These are phyloP conservation scores for Pleomassaria siparia DNA, from an alignment of 2,329 filamentous ascomycete genomes.

Conservation along the genomic window DNA sequence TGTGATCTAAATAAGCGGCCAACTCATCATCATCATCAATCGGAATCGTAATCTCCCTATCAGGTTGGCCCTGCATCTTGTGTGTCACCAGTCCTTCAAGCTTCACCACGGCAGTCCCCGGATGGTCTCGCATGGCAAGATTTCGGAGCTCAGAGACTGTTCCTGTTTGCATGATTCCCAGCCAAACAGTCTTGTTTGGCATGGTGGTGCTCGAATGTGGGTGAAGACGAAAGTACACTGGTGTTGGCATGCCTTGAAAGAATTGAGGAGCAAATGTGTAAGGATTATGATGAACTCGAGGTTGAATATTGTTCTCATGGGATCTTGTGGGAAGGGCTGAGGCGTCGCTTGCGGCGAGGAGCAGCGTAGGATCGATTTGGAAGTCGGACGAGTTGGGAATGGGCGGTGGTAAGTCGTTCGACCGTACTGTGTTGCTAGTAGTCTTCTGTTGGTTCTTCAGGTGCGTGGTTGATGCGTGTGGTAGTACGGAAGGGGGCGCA, in stretches of 20 bases:
- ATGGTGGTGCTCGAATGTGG: conserved; percentile 60
- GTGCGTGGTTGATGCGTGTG: conserved; percentile 18
- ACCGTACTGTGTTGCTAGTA: conserved; percentile 12
- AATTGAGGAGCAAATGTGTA: conserved; percentile 5
- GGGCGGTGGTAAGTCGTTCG: conserved; percentile 3
- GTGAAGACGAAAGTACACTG: conserved; percentile 71
- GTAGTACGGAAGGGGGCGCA: conserved; percentile 30
- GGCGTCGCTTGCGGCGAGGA: conserved; percentile 58
- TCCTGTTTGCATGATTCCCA: conserved; percentile 61
- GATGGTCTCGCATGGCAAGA: conserved; percentile 63
- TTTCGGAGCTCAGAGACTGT: conserved; percentile 65
- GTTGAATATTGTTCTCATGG: conserved; percentile 1
- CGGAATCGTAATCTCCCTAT: conserved; percentile 62
- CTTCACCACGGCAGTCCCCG: conserved; percentile 59
- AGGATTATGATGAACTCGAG: conserved; percentile 6
- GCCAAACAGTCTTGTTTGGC: conserved; percentile 59
- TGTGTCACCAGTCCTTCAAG: conserved; percentile 67
- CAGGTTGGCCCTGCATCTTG: conserved; percentile 37
- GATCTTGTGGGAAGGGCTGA: conserved; percentile 35
- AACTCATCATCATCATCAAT: conserved; percentile 74
- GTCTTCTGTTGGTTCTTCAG: conserved; percentile 35
- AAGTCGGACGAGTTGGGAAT: conserved; percentile 51
- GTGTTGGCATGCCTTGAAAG: conserved; percentile 44
- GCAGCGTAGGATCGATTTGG: conserved; percentile 65
- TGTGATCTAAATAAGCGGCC: conserved; percentile 68